Evolutionary conservation across 805 yeast genomes (phyloP), one percentile per base, ranked within the genome.

Genomic region (Saccharomycopsis vini): DNA sequence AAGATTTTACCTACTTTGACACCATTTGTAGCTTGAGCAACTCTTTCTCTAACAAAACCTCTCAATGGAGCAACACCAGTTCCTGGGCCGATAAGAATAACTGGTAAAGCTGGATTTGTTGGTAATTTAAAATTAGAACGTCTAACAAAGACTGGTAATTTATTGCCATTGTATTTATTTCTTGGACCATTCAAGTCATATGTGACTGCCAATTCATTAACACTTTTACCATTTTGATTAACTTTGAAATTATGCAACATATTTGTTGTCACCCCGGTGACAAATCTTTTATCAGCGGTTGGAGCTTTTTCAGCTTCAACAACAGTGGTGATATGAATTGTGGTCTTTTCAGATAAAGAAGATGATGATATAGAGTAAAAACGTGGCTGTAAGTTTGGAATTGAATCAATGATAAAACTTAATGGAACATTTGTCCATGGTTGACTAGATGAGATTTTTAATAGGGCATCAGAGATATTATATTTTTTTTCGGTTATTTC

Each of bases 61-160:
- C 98, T 80, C 70, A 92, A 86, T 50, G 98, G 98, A 7, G 98
- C 97, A 40, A 90, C 90, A 62, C 98, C 98, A 3, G 98, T 92
- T 52, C 98, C 98, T 37, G 98, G 97, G 23, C 98, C 98, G 57
- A 90, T 73, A 82, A 89, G 76, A 55, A 90, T 87, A 19, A 90
- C 72, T 15, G 97, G 97, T 26, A 80, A 77, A 3, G 74, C 63
- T 26, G 94, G 81, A 58, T 86, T 85, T 5, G 88, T 71, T 18
- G 98, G 98, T 51, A 92, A 71, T 69, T 88, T 89, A 71, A 90
- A 92, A 45, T 90, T 83, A 5, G 97, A 89, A 64, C 92, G 87
- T 65, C 97, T 85, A 38, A 92, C 82, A 60, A 89, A 96, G 34
- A 92, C 81, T 3, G 97, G 97, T 43, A 88, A 69, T 56, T 81